Evolutionary conservation across 139 green algal genomes (phyloP), one percentile per base, ranked within the genome.

Genomic region (Micromonas pusilla): DNA sequence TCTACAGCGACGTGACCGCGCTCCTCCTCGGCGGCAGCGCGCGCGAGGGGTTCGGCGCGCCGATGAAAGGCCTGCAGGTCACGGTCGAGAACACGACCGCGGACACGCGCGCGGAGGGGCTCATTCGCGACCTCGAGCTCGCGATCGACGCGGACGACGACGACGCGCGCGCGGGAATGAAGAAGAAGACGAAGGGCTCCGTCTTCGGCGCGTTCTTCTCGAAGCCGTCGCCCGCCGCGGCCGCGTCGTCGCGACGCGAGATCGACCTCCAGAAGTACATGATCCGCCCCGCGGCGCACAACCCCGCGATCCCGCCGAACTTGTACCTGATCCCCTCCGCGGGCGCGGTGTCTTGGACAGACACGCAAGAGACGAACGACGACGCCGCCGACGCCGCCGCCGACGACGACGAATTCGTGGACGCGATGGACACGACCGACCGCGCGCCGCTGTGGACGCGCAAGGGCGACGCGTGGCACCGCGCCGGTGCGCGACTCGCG

Each of bases 161-260:
- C 45, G 37, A n/a, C 68, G 68, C 3, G 23, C 34, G 37, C 38
- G n/a, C 37, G 38, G 68, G 66, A 72, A 4, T 3, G 30, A 26
- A 21, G 6, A n/a, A 33, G 67, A 74, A 57, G 5, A 33, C 20
- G 33, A 20, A n/a, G 1, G 30, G 66, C 1, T 37, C 20, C 21
- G 26, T 75, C 30, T 75, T 75, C 38, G 68, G 68, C 0, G 25
- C 68, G 19, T 75, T 30, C 23, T 75, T 75, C 68, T 21, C 68
- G 32, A 53, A 20, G 66, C 28, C 28, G 63, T 34, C 28, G 5
- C n/a, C 28, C 28, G n/a, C n/a, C 19, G 31, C n/a, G 31, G 33
- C 34, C 1, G 68, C 52, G 30, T 62, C 30, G 1, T n/a, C n/a
- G n/a, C n/a, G n/a, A n/a, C n/a, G n/a, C n/a, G n/a, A n/a, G n/a